These are phyloP conservation scores for Artomyces pyxidatus DNA, from an alignment of 768 basidiomycete genomes.

Conservation along the genomic window DNA sequence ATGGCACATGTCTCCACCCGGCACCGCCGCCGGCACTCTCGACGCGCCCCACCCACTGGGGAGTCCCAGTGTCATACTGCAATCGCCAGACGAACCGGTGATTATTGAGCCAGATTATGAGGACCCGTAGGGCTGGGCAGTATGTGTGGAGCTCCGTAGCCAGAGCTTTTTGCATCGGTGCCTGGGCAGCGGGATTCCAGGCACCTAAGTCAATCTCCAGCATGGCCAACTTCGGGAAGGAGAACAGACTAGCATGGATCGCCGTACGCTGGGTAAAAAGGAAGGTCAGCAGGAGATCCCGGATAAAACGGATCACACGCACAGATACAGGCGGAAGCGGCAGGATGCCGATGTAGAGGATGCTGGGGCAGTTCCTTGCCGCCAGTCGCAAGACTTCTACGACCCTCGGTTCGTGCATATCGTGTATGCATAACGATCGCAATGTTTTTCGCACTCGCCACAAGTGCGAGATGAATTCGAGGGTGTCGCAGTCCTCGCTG, in stretches of 20 bases:
- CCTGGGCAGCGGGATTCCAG: conserved; percentile 27
- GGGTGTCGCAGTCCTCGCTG: conserved; percentile 19
- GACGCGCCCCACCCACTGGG: conserved; percentile 7
- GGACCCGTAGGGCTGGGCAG: conserved; percentile 25
- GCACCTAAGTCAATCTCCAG: conserved; percentile 31
- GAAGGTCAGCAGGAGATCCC: background rate
- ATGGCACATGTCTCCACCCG: background rate
- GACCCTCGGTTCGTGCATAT: conserved; percentile 26
- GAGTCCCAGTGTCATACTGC: conserved; percentile 13
- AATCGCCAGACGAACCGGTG: conserved; percentile 19
- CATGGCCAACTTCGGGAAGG: conserved; percentile 25
- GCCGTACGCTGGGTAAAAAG: conserved; percentile 22
- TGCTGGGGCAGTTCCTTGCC: conserved; percentile 24
- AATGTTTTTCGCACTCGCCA: conserved; percentile 23
- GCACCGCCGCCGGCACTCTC: background rate
- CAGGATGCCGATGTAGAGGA: conserved; percentile 33
- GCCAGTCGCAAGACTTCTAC: conserved; percentile 25
- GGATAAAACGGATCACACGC: conserved; percentile 12
- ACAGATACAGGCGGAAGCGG: conserved; percentile 28
- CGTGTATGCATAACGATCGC: conserved; percentile 28
- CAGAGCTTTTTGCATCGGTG: conserved; percentile 27
- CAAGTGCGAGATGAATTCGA: conserved; percentile 26
- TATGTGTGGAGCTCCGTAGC: conserved; percentile 32
- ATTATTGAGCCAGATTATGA: conserved; percentile 27
- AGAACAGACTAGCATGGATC: conserved; percentile 27